A percentile compares a stretch with the other conserved stretches of the same genome.
Evolutionary conservation across 805 yeast genomes (phyloP).

Genomic region (Candida adriatica): DNA sequence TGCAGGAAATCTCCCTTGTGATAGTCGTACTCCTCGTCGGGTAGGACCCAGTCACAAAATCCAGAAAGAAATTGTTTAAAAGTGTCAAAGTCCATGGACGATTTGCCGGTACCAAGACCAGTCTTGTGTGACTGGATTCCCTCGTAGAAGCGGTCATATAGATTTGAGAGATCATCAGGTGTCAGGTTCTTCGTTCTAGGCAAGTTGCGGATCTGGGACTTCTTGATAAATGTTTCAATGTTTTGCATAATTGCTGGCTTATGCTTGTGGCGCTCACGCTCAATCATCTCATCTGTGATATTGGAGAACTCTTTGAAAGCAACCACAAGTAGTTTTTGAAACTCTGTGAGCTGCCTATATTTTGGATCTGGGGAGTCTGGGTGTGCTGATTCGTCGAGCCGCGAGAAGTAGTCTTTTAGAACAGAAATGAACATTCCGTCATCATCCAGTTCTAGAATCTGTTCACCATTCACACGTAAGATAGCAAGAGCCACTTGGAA

Average conservation of each 20-base stretch:
- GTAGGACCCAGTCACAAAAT: slow-evolving; percentile 66
- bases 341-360: slow-evolving; percentile 64
- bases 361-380: slow-evolving; percentile 62
- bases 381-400: slow-evolving; percentile 72
- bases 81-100: slow-evolving; percentile 68
- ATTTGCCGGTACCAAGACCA: slow-evolving; percentile 43
- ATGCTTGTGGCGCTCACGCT: slow-evolving; percentile 59
- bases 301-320: slow-evolving; percentile 88
- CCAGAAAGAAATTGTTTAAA: slow-evolving; percentile 72
- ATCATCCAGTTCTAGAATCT: slow-evolving; percentile 69
- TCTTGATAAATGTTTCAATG: slow-evolving; percentile 83
- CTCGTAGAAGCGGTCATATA: slow-evolving; percentile 80
- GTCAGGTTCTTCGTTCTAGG: slow-evolving; percentile 63
- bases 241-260: slow-evolving; percentile 77
- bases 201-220: slow-evolving; percentile 83
- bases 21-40: slow-evolving; percentile 31
- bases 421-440: slow-evolving; percentile 89
- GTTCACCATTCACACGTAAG: slow-evolving; percentile 83
- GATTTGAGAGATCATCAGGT: slow-evolving; percentile 52
- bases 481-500: slow-evolving; percentile 93
- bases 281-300: slow-evolving; percentile 68
- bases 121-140: slow-evolving; percentile 63
- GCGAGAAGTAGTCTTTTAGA: slow-evolving; percentile 72
- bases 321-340: slow-evolving; percentile 84
- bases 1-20: slow-evolving; percentile 44